phyloP scores from a whole-genome alignment of 2,329 filamentous ascomycete genomes.

The Clonostachys rhizophaga region DNA sequence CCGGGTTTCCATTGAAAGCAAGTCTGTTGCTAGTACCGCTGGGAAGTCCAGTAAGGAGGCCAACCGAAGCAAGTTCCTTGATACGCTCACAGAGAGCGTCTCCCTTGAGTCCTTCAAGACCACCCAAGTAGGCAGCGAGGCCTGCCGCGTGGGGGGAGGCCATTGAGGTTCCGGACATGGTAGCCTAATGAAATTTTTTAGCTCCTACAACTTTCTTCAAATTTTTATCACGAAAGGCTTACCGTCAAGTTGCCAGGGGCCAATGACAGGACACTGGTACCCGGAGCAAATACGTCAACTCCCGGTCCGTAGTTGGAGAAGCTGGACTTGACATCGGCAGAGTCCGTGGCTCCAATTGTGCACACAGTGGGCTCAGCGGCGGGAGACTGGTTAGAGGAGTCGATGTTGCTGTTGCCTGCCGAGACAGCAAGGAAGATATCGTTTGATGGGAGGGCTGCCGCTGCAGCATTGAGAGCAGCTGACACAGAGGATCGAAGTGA shows the following conservation, averaged over 20 bases:
- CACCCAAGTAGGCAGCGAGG: neutral
- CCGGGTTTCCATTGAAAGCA: slow-evolving; percentile 18
- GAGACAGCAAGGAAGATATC: slow-evolving; percentile 9
- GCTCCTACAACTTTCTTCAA: neutral
- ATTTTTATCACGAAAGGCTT: slow-evolving; percentile 13
- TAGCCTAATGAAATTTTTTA: neutral
- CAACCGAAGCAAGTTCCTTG: slow-evolving; percentile 46
- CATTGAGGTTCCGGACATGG: slow-evolving; percentile 1
- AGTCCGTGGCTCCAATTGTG: slow-evolving; percentile 15
- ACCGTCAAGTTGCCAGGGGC: slow-evolving; percentile 32
- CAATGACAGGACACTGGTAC: slow-evolving; percentile 34
- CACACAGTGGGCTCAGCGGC: slow-evolving; percentile 9
- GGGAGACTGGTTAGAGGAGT: slow-evolving; percentile 6
- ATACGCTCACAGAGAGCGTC: slow-evolving; percentile 54
- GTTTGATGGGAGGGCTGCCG: slow-evolving; percentile 14
- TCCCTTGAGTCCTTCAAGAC: slow-evolving; percentile 26
- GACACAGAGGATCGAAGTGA: slow-evolving; percentile 24
- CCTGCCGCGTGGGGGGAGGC: neutral
- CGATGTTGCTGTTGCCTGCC: slow-evolving; percentile 8
- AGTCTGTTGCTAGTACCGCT: slow-evolving; percentile 23
- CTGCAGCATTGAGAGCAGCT: slow-evolving; percentile 21
- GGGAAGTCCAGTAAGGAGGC: slow-evolving; percentile 24
- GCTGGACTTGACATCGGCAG: slow-evolving; percentile 22
- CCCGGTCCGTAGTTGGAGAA: slow-evolving; percentile 44
- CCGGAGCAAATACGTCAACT: slow-evolving; percentile 44